Evolutionary conservation across 140 eudicot species (phyloP), one percentile per base, ranked within the genome.

Genomic region (Erigeron philadelphicus): DNA sequence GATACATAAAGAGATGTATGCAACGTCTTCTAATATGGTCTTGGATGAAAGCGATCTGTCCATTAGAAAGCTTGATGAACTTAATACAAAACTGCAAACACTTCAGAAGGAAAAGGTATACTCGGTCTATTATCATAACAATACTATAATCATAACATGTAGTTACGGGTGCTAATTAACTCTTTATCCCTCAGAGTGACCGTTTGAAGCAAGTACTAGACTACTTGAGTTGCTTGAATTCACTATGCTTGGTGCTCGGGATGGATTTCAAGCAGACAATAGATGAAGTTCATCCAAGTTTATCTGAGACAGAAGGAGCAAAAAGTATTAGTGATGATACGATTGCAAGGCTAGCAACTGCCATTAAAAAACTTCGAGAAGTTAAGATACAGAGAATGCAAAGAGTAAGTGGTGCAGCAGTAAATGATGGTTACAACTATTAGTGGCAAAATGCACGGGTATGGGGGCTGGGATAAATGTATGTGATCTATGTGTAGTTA

Each of bases 301-400:
- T 88, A 75, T 81, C 80, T 0, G 87, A 82, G 40, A 67, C 84
- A 15, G 82, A 84, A 78, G 85, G 81, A 64, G 44, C 79, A 25
- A 80, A 79, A 67, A 82, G 80, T 71, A 82, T 88, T 42, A 80
- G 81, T 79, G 70, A 84, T 25, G 78, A 79, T 9, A 91, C 91
- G 11, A 87, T 91, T 66, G 68, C 81, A 46, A 72, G 68, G 15
- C 76, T 91, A 48, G 85, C 80, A 49, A 46, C 48, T 64, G 84
- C 87, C 10, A 81, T 86, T 64, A 70, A 76, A 70, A 76, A 82
- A 67, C 76, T 91, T 56, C 84, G 90, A 50, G 95, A 85, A 52
- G 75, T 85, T 46, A 91, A 91, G 67, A 12, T 91, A 62, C 96
- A 85, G 68, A 78, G 96, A 75, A 91, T 86, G 96, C 90, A 85